phyloP scores from a whole-genome alignment of 2,329 filamentous ascomycete genomes.

The Ophiostoma montium region DNA sequence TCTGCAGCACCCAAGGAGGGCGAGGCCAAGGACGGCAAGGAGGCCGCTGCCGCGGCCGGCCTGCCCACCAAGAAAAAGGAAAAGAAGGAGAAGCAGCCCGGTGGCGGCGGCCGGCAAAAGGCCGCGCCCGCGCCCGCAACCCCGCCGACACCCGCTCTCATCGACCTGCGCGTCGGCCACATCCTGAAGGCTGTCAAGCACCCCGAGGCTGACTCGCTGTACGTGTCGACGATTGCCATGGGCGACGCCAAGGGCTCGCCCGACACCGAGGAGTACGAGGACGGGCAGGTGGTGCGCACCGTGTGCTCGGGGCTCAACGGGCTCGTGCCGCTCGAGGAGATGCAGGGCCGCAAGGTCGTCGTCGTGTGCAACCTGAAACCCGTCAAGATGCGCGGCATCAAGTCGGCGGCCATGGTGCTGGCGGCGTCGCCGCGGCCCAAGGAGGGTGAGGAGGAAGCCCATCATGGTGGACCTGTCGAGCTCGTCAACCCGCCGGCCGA shows the following conservation, averaged over 20 bases:
- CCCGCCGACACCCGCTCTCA: constrained; percentile 68
- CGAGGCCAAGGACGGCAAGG: constrained; percentile 15
- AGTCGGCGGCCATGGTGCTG: constrained; percentile 75
- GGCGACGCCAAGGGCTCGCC: constrained; percentile 76
- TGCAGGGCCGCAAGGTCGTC: constrained; percentile 92
- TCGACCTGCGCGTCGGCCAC: constrained; percentile 92
- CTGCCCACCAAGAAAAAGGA: constrained; percentile 48
- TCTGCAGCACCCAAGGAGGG: constrained; percentile 16
- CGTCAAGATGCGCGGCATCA: constrained; percentile 91
- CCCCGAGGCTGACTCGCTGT: constrained; percentile 92
- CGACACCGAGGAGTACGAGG: constrained; percentile 83
- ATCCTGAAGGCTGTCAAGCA: constrained; percentile 93
- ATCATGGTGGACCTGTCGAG: constrained; percentile 85
- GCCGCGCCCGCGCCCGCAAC: constrained; percentile 57
- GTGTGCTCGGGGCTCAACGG: constrained; percentile 96
- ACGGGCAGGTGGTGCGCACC: constrained; percentile 80
- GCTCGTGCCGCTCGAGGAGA: constrained; percentile 79
- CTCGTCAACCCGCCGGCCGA: constrained; percentile 71
- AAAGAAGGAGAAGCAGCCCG: constrained; percentile 75
- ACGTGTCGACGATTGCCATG: constrained; percentile 88
- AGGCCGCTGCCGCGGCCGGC: constrained; percentile 20
- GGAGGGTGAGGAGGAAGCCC: constrained; percentile 63
- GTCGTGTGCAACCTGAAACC: constrained; percentile 97
- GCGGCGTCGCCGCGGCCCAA: constrained; percentile 75
- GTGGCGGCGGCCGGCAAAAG: constrained; percentile 39